Base-by-base conservation (phyloP, 1,139 yeast genomes). In the Meyerozyma sp. region DNA sequence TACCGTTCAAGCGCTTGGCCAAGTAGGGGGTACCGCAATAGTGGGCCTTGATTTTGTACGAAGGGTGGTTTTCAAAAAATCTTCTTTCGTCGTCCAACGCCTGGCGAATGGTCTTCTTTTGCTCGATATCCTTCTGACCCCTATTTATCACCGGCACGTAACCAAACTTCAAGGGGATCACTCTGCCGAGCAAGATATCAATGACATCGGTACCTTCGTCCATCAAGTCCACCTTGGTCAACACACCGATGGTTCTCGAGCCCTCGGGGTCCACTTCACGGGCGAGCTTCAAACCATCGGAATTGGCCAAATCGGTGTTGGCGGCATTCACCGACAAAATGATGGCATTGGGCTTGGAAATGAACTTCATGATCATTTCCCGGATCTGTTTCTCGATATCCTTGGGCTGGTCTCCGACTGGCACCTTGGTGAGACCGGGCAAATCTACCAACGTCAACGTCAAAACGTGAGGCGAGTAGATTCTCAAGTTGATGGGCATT, bases 371-470 rank as follows among this genome's bases (percentile, higher is more conserved):
- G 47, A 93, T 75, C 98, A 93, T 93, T 51, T 91, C 96, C 61
- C 87, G 83, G 56, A 93, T 94, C 66, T 88, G 96, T 52, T 80
- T 83, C 72, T 93, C 99, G 53, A 93, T 93, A 65, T 93, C 98
- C 62, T 86, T 88, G 44, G 99, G 99, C 68, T 93, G 99, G 65
- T 93, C 98, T 40, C 99, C 99, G 41, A 93, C 98, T n/a, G 99
- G 98, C 36, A 94, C 98, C 66, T 93, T 93, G 27, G 99, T 93
- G 59, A 94, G 77, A 49, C 99, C 99, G 11, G 99, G 99, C 56
- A 93, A 77, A 73, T 93, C 99, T 37, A 93, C 98, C 59, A 93
- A 78, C 3, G 99, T 94, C 65, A 93, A 79, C 11, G 98, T 93
- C 59, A 93, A 75, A 42, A 93, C 98, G 61, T 91, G 93, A 11